phyloP scores from a whole-genome alignment of 179 eudicot genomes.

The Spinacia oleracea region DNA sequence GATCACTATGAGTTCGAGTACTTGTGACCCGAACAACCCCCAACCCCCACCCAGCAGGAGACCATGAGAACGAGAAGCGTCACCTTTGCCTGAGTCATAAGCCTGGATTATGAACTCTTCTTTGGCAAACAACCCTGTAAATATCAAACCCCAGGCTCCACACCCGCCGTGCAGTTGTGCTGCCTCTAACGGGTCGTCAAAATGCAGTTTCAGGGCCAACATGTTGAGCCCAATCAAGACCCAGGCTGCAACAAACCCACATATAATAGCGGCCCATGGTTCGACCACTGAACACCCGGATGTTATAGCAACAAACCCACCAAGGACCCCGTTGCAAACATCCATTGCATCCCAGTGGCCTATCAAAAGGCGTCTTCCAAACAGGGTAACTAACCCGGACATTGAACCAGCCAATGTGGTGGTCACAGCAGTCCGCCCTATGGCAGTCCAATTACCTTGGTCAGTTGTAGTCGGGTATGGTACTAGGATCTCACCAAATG shows the following conservation, averaged over 20 bases:
- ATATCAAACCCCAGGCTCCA: slow-evolving; percentile 76
- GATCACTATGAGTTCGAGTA: slow-evolving; percentile 46
- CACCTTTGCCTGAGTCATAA: slow-evolving; percentile 47
- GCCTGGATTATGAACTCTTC: slow-evolving; percentile 60
- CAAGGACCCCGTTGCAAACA: slow-evolving; percentile 75
- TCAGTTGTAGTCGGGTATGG: slow-evolving; percentile 25
- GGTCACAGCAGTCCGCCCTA: slow-evolving; percentile 69
- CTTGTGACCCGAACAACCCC: slow-evolving; percentile 62
- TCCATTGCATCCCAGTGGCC: slow-evolving; percentile 78
- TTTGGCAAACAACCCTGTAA: slow-evolving; percentile 65
- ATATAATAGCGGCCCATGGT: slow-evolving; percentile 43
- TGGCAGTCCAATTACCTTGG: slow-evolving; percentile 54
- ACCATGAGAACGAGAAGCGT: slow-evolving; percentile 53
- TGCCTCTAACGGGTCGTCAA: slow-evolving; percentile 71
- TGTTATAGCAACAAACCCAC: slow-evolving; percentile 76
- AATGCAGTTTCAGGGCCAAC: slow-evolving; percentile 41
- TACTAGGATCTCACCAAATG: slow-evolving; percentile 27
- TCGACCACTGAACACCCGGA: slow-evolving; percentile 73
- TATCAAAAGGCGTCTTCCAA: slow-evolving; percentile 49
- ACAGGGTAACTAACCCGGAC: slow-evolving; percentile 54
- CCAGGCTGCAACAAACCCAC: slow-evolving; percentile 64
- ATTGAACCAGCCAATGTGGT: slow-evolving; percentile 69
- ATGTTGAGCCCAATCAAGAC: slow-evolving; percentile 66
- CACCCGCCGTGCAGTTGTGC: slow-evolving; percentile 72
- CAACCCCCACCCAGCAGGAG: slow-evolving; percentile 69